Evolutionary conservation across 78 protist species (phyloP).

Genomic region (Dictyostelium capitatum): DNA sequence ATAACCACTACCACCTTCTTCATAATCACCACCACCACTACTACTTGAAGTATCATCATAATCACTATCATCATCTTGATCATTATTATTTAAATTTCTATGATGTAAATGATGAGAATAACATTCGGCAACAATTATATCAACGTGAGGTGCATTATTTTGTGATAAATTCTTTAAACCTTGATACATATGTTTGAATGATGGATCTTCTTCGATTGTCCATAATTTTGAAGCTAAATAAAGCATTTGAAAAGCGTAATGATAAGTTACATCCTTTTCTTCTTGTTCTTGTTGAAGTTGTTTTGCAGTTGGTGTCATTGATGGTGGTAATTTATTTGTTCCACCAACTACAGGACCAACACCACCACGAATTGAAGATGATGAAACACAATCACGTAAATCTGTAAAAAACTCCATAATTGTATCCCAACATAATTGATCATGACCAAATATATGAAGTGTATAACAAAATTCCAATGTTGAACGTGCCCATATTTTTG

Average conservation of each 20-base stretch:
- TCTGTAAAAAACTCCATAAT: conserved; percentile 70
- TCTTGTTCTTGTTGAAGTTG: conserved; percentile 43
- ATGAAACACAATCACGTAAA: conserved; percentile 32
- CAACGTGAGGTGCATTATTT: conserved; percentile 53
- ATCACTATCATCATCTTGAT: background rate
- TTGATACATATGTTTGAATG: conserved; percentile 68
- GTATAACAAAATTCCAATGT: conserved; percentile 70
- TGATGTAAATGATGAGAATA: conserved; percentile 75
- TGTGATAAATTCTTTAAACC: conserved; percentile 51
- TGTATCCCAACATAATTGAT: conserved; percentile 76
- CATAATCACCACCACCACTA: background rate
- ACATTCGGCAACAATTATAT: conserved; percentile 59
- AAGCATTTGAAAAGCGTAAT: conserved; percentile 68
- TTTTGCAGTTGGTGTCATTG: background rate
- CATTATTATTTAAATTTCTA: background rate
- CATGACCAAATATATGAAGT: conserved; percentile 66
- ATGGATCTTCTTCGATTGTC: conserved; percentile 55
- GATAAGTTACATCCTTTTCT: conserved; percentile 65
- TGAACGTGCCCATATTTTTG: conserved; percentile 69
- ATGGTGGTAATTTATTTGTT: background rate
- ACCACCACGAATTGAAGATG: conserved; percentile 9
- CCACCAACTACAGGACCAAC: background rate
- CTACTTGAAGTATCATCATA: conserved; percentile 17
- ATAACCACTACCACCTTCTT: background rate
- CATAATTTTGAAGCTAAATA: conserved; percentile 78